Conservation (phyloP, 352 stramenopile species). For the Phytophthora megakarya region DNA sequence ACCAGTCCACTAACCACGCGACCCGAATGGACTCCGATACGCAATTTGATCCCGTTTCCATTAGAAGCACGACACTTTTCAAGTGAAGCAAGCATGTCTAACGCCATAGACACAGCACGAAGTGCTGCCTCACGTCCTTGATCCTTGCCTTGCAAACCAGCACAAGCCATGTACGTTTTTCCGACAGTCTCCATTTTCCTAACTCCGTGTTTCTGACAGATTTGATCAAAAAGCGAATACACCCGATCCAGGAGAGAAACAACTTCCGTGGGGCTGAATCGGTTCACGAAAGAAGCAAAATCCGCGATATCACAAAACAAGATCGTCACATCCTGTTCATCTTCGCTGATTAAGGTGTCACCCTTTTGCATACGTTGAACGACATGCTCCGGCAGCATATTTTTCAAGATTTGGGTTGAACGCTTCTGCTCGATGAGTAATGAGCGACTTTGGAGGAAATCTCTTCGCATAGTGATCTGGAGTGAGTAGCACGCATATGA, state of each 20-base stretch:
- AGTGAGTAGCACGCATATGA: conserved; percentile 82
- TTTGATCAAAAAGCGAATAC: conserved; percentile 92
- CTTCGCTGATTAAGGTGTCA: conserved; percentile 81
- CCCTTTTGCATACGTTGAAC: conserved; percentile 86
- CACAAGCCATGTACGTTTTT: conserved; percentile 92
- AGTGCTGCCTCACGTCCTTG: conserved; percentile 73
- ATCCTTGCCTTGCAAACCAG: conserved; percentile 84
- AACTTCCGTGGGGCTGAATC: conserved; percentile 74
- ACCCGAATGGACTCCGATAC: conserved; percentile 91
- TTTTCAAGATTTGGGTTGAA: conserved; percentile 85
- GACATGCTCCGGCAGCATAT: conserved; percentile 86
- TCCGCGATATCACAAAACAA: conserved; percentile 88
- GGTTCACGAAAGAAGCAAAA: conserved; percentile 80
- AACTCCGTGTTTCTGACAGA: conserved; percentile 90
- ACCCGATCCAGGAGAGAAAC: conserved; percentile 90
- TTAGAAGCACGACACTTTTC: conserved; percentile 77
- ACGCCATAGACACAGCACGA: conserved; percentile 72
- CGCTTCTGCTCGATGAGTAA: conserved; percentile 78
- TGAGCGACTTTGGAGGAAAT: conserved; percentile 84
- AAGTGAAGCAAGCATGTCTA: conserved; percentile 77
- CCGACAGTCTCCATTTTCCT: conserved; percentile 94
- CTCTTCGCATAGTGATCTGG: conserved; percentile 80
- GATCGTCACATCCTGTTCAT: conserved; percentile 89
- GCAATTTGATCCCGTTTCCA: conserved; percentile 86
- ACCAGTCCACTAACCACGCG: conserved; percentile 89